These are phyloP conservation scores for Sporisorium sorghi DNA, from an alignment of 1,284 basidiomycete species.

Conservation along the genomic window DNA sequence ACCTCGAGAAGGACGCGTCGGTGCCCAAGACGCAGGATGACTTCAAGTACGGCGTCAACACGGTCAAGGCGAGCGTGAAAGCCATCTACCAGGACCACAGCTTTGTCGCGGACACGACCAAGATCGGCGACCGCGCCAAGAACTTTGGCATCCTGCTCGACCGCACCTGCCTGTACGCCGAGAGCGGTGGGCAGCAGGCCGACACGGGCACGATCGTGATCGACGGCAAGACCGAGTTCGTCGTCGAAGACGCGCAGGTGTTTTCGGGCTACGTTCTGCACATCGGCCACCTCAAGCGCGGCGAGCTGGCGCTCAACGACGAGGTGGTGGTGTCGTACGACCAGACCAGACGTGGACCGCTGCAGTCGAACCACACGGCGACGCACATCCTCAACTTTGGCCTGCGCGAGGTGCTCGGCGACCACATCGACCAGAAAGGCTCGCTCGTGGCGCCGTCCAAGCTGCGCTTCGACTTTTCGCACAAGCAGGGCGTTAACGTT, in stretches of 20 bases:
- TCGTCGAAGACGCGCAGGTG: constrained; percentile 90
- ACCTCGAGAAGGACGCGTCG: constrained; percentile 81
- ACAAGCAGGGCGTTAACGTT: constrained; percentile 84
- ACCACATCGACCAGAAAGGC: constrained; percentile 97
- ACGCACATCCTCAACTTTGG: constrained; percentile 97
- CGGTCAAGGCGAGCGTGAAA: constrained; percentile 79
- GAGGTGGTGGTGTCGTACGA: constrained; percentile 81
- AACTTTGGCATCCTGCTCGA: constrained; percentile 90
- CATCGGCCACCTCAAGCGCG: constrained; percentile 85
- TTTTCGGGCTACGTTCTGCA: constrained; percentile 89
- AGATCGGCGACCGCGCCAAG: constrained; percentile 72
- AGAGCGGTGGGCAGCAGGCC: constrained; percentile 95
- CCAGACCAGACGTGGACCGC: constrained; percentile 85
- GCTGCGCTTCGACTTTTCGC: constrained; percentile 97
- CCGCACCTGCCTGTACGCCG: constrained; percentile 96
- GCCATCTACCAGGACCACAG: constrained; percentile 86
- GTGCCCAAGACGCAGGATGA: constrained; percentile 96
- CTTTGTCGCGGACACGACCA: constrained; percentile 73
- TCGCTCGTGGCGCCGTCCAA: constrained; percentile 95
- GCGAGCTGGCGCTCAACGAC: constrained; percentile 77
- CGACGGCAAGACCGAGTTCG: constrained; percentile 90
- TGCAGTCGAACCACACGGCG: constrained; percentile 97
- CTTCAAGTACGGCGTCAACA: constrained; percentile 83
- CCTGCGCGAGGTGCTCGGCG: constrained; percentile 91
- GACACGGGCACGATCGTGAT: constrained; percentile 95